A percentile compares a stretch with the other conserved stretches of the same genome.
Evolutionary conservation across 345 rosid genomes (phyloP).

Genomic region (Nasturtium officinale): DNA sequence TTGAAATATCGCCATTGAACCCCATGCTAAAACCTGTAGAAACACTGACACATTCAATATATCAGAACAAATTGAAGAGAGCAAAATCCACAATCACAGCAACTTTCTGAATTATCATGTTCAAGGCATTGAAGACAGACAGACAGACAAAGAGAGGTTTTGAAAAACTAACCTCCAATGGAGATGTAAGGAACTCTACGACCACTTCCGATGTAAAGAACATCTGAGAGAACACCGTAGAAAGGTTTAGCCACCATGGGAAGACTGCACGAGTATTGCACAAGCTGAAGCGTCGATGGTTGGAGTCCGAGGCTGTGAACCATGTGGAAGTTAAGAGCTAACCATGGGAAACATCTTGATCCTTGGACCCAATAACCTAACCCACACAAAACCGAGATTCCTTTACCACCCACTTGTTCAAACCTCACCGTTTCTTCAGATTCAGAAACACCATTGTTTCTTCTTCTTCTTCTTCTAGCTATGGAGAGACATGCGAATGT

Average conservation of each 20-base stretch:
- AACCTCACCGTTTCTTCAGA: conserved; percentile 33
- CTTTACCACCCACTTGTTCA: conserved; percentile 50
- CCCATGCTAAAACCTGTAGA: conserved; percentile 86
- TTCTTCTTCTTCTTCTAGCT: conserved; percentile 26
- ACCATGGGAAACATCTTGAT: conserved; percentile 91
- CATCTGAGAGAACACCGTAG: conserved; percentile 82
- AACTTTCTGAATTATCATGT: neutral
- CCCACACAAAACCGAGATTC: conserved; percentile 71
- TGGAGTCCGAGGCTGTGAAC: conserved; percentile 64
- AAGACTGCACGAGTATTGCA: conserved; percentile 73
- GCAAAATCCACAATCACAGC: neutral
- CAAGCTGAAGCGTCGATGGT: conserved; percentile 82
- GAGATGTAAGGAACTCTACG: conserved; percentile 83
- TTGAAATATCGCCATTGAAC: conserved; percentile 64
- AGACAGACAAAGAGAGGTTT: neutral
- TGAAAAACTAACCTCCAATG: conserved; percentile 72
- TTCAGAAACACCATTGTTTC: conserved; percentile 39
- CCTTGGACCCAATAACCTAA: conserved; percentile 93
- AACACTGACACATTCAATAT: conserved; percentile 51
- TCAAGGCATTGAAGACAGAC: neutral
- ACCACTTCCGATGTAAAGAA: conserved; percentile 63
- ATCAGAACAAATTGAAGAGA: conserved; percentile 20
- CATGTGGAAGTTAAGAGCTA: conserved; percentile 88
- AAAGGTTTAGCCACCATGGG: conserved; percentile 96
- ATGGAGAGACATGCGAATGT: conserved; percentile 46